Evolutionary conservation across 164 flowering plant genomes (phyloP).

Genomic region (Magnolia kwangsiensis): DNA sequence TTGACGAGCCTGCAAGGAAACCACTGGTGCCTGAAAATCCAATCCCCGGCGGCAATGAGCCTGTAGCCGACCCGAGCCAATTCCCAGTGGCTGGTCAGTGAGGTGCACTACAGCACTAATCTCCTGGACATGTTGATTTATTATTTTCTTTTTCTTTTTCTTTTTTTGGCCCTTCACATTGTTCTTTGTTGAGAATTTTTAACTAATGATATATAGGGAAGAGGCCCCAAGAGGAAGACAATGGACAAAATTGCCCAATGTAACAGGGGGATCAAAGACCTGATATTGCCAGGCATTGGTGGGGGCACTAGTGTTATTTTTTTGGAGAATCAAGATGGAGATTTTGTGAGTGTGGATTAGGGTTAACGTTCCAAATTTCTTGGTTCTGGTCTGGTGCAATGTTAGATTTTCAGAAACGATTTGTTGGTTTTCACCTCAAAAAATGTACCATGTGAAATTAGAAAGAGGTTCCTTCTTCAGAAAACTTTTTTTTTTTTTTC

Average conservation of each 20-base stretch:
- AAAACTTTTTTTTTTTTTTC: too few relatives aligned
- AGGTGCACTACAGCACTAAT: background rate
- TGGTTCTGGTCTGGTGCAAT: too few relatives aligned
- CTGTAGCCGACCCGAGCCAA: slow-evolving; percentile 14
- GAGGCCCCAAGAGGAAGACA: background rate
- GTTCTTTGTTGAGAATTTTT: background rate
- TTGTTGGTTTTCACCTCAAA: too few relatives aligned
- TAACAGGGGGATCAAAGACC: background rate
- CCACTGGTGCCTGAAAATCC: slow-evolving; percentile 13
- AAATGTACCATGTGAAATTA: too few relatives aligned
- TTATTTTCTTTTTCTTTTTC: background rate
- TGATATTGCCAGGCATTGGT: background rate
- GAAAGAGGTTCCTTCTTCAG: too few relatives aligned
- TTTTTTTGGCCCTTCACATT: background rate
- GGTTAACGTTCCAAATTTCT: too few relatives aligned
- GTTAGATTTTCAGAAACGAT: too few relatives aligned
- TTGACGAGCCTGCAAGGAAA: slow-evolving; percentile 15
- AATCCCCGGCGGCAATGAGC: slow-evolving; percentile 6
- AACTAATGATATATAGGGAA: background rate
- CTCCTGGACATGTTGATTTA: background rate
- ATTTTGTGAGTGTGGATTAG: too few relatives aligned
- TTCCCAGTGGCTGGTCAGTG: slow-evolving; percentile 14
- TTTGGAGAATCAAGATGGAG: too few relatives aligned
- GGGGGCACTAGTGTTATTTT: background rate
- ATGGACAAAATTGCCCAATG: background rate